A percentile compares a stretch with the other conserved stretches of the same genome.
phyloP scores from a whole-genome alignment of 2,329 filamentous ascomycete genomes.

The Apiospora rasikravindrae region DNA sequence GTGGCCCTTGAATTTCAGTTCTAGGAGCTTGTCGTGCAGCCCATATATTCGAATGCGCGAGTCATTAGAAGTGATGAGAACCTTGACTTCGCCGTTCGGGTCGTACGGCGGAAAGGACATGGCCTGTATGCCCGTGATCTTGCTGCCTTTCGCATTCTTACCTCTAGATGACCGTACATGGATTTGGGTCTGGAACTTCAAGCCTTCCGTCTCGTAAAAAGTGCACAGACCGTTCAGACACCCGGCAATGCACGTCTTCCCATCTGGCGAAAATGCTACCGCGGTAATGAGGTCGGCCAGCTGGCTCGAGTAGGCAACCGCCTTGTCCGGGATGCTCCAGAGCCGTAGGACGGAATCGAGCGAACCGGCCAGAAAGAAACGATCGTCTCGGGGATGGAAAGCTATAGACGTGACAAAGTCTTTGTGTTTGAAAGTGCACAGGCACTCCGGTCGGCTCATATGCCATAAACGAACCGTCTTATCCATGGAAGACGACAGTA shows the following conservation, averaged over 20 bases:
- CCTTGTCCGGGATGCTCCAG: slow-evolving; percentile 97
- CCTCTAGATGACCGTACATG: slow-evolving; percentile 92
- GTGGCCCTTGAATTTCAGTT: slow-evolving; percentile 89
- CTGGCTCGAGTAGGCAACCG: slow-evolving; percentile 80
- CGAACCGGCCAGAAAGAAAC: slow-evolving; percentile 94
- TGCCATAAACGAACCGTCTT: slow-evolving; percentile 97
- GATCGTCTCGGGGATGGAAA: slow-evolving; percentile 93
- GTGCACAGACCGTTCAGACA: slow-evolving; percentile 83
- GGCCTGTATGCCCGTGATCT: slow-evolving; percentile 93
- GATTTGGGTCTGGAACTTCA: slow-evolving; percentile 84
- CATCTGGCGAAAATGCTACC: slow-evolving; percentile 91
- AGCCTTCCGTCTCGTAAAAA: slow-evolving; percentile 90
- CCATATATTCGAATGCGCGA: slow-evolving; percentile 91
- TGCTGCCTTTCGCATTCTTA: slow-evolving; percentile 94
- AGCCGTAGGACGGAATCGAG: slow-evolving; percentile 86
- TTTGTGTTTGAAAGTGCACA: slow-evolving; percentile 92
- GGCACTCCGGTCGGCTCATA: slow-evolving; percentile 79
- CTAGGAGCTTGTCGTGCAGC: slow-evolving; percentile 80
- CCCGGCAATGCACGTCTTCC: slow-evolving; percentile 86
- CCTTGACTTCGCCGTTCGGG: slow-evolving; percentile 71
- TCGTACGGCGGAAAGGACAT: slow-evolving; percentile 59
- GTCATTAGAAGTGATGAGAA: slow-evolving; percentile 94
- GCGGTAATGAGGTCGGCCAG: slow-evolving; percentile 90
- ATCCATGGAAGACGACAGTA: slow-evolving; percentile 96
- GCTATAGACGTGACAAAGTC: slow-evolving; percentile 95